Evolutionary conservation across 768 basidiomycete genomes (phyloP).

Genomic region (Cystoderma amianthinum): DNA sequence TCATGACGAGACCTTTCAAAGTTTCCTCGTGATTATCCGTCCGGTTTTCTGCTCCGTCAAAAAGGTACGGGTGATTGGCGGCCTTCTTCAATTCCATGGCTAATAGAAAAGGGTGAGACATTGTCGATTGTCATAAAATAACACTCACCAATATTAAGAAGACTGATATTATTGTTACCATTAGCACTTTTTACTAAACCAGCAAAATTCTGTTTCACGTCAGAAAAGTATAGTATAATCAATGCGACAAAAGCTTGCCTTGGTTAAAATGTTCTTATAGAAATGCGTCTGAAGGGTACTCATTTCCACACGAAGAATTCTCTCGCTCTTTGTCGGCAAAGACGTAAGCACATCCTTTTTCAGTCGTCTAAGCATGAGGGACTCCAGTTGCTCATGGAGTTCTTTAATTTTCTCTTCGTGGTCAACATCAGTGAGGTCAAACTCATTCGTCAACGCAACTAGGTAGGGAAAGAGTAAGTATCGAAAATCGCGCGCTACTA

Average conservation of each 20-base stretch:
- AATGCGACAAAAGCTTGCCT: slow-evolving; percentile 35
- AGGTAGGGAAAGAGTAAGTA: slow-evolving; percentile 3
- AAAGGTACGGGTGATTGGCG: slow-evolving; percentile 95
- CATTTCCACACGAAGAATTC: slow-evolving; percentile 97
- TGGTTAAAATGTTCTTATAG: slow-evolving; percentile 97
- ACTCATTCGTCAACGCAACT: slow-evolving; percentile 93
- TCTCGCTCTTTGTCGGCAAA: slow-evolving; percentile 95
- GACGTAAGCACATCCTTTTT: slow-evolving; percentile 96
- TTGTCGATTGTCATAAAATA: slow-evolving; percentile 2
- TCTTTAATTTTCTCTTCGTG: slow-evolving; percentile 96
- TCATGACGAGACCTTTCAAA: slow-evolving; percentile 96
- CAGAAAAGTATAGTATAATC: neutral
- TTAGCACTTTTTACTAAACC: slow-evolving; percentile 87
- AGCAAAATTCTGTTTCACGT: slow-evolving; percentile 69
- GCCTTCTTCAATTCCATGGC: slow-evolving; percentile 99
- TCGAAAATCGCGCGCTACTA: neutral
- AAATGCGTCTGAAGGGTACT: slow-evolving; percentile 93
- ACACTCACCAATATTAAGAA: slow-evolving; percentile 84
- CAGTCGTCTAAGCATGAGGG: slow-evolving; percentile 88
- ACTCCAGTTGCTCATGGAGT: slow-evolving; percentile 86
- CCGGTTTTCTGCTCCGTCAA: slow-evolving; percentile 85
- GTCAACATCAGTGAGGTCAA: slow-evolving; percentile 89
- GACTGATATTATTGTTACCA: slow-evolving; percentile 85
- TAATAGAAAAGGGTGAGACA: slow-evolving; percentile 23
- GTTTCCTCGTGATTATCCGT: slow-evolving; percentile 67